Evolutionary conservation across 305 asterid species (phyloP), one percentile per base, ranked within the genome.

Genomic region (Lippia alba): DNA sequence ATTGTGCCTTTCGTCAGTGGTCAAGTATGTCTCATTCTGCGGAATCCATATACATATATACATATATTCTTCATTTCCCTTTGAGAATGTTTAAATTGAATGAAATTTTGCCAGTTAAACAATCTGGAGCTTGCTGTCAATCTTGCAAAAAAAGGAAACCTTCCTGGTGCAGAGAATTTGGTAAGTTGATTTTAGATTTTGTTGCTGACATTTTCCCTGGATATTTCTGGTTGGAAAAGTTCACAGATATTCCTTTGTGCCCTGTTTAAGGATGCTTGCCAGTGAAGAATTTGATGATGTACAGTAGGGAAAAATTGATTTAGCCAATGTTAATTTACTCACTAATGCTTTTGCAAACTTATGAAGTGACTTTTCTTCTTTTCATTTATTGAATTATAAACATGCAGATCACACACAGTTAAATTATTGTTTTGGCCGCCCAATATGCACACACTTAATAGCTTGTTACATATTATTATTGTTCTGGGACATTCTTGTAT

Each of bases 91-190:
- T 44, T 5, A 44, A 44, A 44, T 44, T 44, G 49, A 44, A 44
- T 44, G 12, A 8, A 36, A 8, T 44, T 14, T 68, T 76, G 62
- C 70, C 88, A 95, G 99, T 81, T 95, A 76, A 95, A 92, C 80
- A 95, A 95, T 83, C 90, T 95, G 85, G 99, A 95, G 89, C 99
- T 95, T 81, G 99, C 99, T 59, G 99, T 95, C 72, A 95, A 84
- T 81, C 96, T 95, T 70, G 98, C 99, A 72, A 95, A 90, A 85
- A 85, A 98, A 79, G 99, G 99, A 83, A 95, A 95, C 72, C 96
- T 95, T 77, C 98, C 98, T 11, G 99, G 99, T 67, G 99, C 98
- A 3, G 99, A 95, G 83, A 95, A 95, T 86, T 80, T 95, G 92
- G 99, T 92, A 76, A 51, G 96, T 75, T 61, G 30, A 34, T 71